Percentiles rank a stretch among this genome's conserved stretches.
phyloP scores from a whole-genome alignment of 2,329 filamentous ascomycete species.

The Seiridium cupressi region DNA sequence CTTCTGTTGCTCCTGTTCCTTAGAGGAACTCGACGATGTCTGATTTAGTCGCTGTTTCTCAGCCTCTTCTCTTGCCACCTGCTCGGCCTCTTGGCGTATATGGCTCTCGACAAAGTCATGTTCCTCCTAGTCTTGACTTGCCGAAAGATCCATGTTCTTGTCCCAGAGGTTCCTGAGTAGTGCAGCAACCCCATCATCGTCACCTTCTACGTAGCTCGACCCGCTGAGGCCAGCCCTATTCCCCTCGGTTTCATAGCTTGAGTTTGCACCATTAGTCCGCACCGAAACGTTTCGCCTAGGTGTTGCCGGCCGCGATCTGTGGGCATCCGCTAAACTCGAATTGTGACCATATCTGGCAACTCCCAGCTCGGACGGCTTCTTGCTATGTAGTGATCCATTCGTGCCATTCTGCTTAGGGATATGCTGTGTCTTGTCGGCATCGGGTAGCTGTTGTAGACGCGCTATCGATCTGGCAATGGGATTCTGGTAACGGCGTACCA shows the following conservation, averaged over 20 bases:
- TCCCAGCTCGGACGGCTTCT: slow-evolving; percentile 20
- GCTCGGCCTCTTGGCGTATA: background rate
- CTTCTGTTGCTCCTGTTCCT: background rate
- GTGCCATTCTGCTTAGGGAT: slow-evolving; percentile 39
- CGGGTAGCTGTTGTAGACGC: slow-evolving; percentile 51
- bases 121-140: slow-evolving; percentile 45
- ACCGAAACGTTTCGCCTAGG: slow-evolving; percentile 34
- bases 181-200: slow-evolving; percentile 48
- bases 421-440: slow-evolving; percentile 46
- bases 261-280: slow-evolving; percentile 36
- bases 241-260: slow-evolving; percentile 47
- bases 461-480: slow-evolving; percentile 63
- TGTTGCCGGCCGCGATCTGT: slow-evolving; percentile 27
- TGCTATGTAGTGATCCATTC: slow-evolving; percentile 30
- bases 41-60: background rate
- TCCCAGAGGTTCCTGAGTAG: slow-evolving; percentile 61
- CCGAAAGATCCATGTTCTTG: slow-evolving; percentile 56
- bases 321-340: slow-evolving; percentile 35
- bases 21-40: background rate
- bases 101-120: slow-evolving; percentile 1
- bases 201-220: slow-evolving; percentile 45
- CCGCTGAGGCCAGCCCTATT: slow-evolving; percentile 44
- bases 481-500: slow-evolving; percentile 70
- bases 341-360: slow-evolving; percentile 32
- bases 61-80: background rate